A percentile compares a stretch with the other conserved stretches of the same genome.
Evolutionary conservation across 805 yeast genomes (phyloP).

Genomic region (Sugiyamaella floridensis): DNA sequence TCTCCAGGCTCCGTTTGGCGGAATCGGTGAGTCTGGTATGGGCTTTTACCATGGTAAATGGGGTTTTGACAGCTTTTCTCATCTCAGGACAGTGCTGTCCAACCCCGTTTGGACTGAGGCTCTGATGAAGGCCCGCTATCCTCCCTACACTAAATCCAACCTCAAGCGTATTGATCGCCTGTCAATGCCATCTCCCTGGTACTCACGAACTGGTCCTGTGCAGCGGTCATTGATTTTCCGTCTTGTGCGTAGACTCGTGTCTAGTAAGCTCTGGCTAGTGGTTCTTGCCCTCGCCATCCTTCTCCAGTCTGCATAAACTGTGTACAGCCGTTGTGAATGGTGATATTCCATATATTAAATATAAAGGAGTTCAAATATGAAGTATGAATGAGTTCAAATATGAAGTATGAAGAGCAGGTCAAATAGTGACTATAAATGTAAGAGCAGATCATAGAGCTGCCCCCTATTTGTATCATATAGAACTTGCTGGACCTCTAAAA

Average conservation of each 20-base stretch:
- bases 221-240: conserved; percentile 9
- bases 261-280: conserved; percentile 6
- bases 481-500: no score
- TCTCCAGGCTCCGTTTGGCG: conserved; percentile 78
- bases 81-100: conserved; percentile 57
- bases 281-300: conserved; percentile 3
- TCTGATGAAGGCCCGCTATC: conserved; percentile 53
- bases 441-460: no score
- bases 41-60: conserved; percentile 76
- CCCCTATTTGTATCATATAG: no score
- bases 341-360: no score
- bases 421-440: no score
- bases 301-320: no score
- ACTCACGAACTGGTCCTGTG: conserved; percentile 18
- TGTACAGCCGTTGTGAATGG: no score
- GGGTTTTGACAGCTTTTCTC: conserved; percentile 69
- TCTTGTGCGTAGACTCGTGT: conserved; percentile 6
- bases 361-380: no score
- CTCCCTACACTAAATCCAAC: conserved; percentile 45
- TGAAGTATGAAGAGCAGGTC: no score
- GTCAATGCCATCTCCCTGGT: conserved; percentile 12
- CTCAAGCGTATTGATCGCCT: conserved; percentile 12
- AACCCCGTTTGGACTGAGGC: conserved; percentile 65
- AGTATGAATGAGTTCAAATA: no score
- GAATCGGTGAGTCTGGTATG: conserved; percentile 75